These are phyloP conservation scores for Pythium myriotylum DNA, from an alignment of 352 stramenopile species.

Conservation along the genomic window DNA sequence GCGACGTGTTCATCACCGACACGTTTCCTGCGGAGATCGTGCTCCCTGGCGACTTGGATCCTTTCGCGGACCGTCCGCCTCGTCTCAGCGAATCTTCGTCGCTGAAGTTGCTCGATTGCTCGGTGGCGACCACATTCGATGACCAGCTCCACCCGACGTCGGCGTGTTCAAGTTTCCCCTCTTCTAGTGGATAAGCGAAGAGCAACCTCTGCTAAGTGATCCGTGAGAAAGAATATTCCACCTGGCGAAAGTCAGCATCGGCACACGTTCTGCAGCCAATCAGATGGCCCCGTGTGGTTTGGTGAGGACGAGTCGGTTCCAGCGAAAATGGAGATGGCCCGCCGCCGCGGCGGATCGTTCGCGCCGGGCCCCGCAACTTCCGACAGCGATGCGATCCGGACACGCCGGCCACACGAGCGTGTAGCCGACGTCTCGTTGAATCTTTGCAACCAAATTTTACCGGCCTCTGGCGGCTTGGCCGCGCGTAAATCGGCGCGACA, in stretches of 20 bases:
- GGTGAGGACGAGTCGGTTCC: conserved; percentile 2
- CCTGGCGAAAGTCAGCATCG: not conserved
- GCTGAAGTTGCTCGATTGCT: conserved; percentile 4
- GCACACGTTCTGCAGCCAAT: conserved; percentile 10
- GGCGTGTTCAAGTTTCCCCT: conserved; percentile 1
- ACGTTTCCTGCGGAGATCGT: conserved; percentile 55
- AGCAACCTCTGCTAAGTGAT: not conserved
- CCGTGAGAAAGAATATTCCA: not conserved
- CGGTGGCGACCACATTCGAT: conserved; percentile 21
- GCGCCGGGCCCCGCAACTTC: not conserved
- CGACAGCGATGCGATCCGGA: not conserved
- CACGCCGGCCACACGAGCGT: too few relatives aligned
- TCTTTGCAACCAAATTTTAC: conserved; percentile 23
- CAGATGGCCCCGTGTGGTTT: conserved; percentile 2
- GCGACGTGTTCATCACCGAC: conserved; percentile 65
- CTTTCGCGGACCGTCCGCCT: conserved; percentile 24
- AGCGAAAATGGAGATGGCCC: not conserved
- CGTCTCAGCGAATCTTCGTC: not conserved
- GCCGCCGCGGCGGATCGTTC: too few relatives aligned
- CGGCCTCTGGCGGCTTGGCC: not conserved
- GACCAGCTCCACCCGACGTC: conserved; percentile 21
- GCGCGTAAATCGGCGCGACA: conserved; percentile 2
- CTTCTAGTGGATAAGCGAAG: not conserved
- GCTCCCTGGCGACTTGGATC: conserved; percentile 58
- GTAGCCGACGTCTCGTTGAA: not conserved